Base-by-base conservation (phyloP, 768 basidiomycete genomes). In the Suillus cothurnatus region DNA sequence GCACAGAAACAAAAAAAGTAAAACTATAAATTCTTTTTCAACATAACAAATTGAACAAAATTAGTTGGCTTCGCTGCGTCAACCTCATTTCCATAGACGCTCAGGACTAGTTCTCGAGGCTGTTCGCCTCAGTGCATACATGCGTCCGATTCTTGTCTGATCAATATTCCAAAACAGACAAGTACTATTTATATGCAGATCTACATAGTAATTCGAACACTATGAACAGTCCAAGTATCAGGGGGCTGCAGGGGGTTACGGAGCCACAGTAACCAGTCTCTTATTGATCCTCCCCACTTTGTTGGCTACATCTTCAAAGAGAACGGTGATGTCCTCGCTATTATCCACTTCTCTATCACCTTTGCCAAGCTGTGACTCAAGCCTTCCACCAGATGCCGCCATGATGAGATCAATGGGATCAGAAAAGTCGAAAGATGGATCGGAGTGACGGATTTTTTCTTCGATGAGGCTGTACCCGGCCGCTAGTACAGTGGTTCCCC, bases 361-460 rank as follows among this genome's bases (percentile, higher is more conserved):
- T 2, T 39, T 14, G 5, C 8, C 26, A 39, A 58, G 38, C 5
- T 26, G 23, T 26, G 23, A 19, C 19, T 19, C 32, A 34, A 39
- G 34, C n/a, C 56, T 17, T 56, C 61, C 61, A 21, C 50, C 23
- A 38, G 34, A 59, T 9, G 61, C 26, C 19, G 53, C 61, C 3
- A 60, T 36, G 17, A 59, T 36, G 23, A 62, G 61, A 28, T 62
- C 34, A 38, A 62, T 19, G 28, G 61, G 47, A 21, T 62, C 34
- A 36, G 61, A 62, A 19, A 62, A 56, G 39, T 62, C 56, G 55
- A 62, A 62, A 56, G 56, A 59, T 58, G 55, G 12, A 39, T 56
- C 61, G 23, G 55, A 19, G 34, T 7, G 4, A 38, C 17, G 19
- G 11, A 26, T 39, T 38, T 36, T 19, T 26, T 55, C 53, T 32